A percentile compares a stretch with the other conserved stretches of the same genome.
Conservation (phyloP, 331 rosid species). For the Quercus phellos region DNA sequence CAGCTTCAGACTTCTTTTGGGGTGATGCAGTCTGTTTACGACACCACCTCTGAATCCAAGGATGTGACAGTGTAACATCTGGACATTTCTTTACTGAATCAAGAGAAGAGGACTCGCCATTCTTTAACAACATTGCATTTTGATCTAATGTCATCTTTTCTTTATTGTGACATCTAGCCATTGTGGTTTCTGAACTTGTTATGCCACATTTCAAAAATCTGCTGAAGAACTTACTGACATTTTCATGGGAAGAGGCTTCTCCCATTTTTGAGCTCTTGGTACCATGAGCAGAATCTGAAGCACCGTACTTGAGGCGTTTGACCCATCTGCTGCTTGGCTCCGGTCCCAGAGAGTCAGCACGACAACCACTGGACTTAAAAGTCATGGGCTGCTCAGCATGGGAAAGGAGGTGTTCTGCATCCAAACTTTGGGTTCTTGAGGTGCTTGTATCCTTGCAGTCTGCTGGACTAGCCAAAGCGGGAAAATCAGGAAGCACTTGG, state of each 20-base stretch:
- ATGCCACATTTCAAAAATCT: slow-evolving; percentile 26
- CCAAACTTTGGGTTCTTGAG: slow-evolving; percentile 81
- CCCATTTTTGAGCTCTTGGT: slow-evolving; percentile 44
- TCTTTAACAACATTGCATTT: slow-evolving; percentile 18
- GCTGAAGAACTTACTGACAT: slow-evolving; percentile 23
- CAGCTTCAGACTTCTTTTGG: slow-evolving; percentile 30
- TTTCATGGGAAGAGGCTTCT: slow-evolving; percentile 45
- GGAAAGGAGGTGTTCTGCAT: slow-evolving; percentile 55
- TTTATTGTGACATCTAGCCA: slow-evolving; percentile 23
- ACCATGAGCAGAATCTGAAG: slow-evolving; percentile 39
- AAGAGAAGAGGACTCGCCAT: slow-evolving; percentile 23
- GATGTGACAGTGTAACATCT: slow-evolving; percentile 56
- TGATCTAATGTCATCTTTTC: slow-evolving; percentile 21
- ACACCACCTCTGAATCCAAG: slow-evolving; percentile 86
- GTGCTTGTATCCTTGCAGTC: slow-evolving; percentile 62
- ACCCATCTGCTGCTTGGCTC: slow-evolving; percentile 72
- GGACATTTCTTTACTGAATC: slow-evolving; percentile 32
- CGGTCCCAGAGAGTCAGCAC: slow-evolving; percentile 31
- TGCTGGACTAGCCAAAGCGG: slow-evolving; percentile 31
- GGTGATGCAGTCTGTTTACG: slow-evolving; percentile 28
- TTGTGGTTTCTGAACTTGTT: slow-evolving; percentile 36
- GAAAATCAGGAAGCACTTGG: slow-evolving; percentile 38
- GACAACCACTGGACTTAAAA: slow-evolving; percentile 35
- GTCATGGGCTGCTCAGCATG: slow-evolving; percentile 36
- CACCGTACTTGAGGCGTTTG: slow-evolving; percentile 63